phyloP scores from a whole-genome alignment of 2,329 filamentous ascomycete genomes.

The Nigrospora sphaerica region DNA sequence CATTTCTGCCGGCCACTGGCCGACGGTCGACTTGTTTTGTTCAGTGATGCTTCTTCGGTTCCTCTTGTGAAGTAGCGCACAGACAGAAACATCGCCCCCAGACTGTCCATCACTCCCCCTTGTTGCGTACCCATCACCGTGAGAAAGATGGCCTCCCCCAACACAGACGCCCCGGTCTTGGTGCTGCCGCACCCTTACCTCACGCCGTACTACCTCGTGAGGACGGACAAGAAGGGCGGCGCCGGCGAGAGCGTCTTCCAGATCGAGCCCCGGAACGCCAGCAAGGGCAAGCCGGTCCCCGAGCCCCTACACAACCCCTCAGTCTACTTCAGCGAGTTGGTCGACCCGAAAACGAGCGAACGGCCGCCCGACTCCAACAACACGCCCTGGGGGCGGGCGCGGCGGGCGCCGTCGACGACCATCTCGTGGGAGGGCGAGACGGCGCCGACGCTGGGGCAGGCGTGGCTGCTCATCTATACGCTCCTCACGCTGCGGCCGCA shows the following conservation, averaged over 20 bases:
- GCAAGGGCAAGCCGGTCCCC: conserved; percentile 18
- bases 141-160: conserved; percentile 13
- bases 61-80: too few relatives aligned
- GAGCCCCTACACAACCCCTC: conserved; percentile 25
- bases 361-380: conserved; percentile 44
- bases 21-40: too few relatives aligned
- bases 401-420: conserved; percentile 40
- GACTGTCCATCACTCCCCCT: too few relatives aligned
- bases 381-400: conserved; percentile 48
- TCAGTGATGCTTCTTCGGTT: too few relatives aligned
- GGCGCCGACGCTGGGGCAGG: conserved; percentile 39
- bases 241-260: conserved; percentile 24
- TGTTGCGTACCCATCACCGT: too few relatives aligned
- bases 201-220: conserved; percentile 34
- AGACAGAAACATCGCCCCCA: too few relatives aligned
- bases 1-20: too few relatives aligned
- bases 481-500: conserved; percentile 42
- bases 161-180: conserved; percentile 26
- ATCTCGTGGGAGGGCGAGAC: conserved; percentile 34
- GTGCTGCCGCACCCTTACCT: conserved; percentile 44
- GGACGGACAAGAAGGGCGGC: conserved; percentile 18
- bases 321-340: conserved; percentile 37
- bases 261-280: conserved; percentile 21
- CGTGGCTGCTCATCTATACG: conserved; percentile 46
- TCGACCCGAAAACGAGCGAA: conserved; percentile 40